phyloP scores from a whole-genome alignment of 176 grass and related monocot species.

The Musa itinerans region DNA sequence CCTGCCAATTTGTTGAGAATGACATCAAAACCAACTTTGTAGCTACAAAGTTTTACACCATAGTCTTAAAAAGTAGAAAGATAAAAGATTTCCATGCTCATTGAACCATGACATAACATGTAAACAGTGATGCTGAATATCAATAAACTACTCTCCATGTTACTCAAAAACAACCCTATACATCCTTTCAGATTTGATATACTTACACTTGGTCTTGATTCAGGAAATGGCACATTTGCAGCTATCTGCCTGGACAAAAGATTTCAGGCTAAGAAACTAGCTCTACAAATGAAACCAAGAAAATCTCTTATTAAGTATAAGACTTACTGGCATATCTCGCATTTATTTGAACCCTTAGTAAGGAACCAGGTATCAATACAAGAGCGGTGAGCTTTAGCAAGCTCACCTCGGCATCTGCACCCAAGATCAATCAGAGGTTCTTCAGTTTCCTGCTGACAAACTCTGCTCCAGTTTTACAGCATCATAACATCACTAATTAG shows the following conservation, averaged over 20 bases:
- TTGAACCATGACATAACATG: background rate
- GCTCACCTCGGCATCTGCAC: constrained; percentile 90
- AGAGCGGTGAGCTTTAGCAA: constrained; percentile 77
- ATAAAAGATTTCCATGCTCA: too few relatives aligned
- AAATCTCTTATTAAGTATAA: constrained; percentile 5
- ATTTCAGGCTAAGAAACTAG: constrained; percentile 6
- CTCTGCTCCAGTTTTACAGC: constrained; percentile 27
- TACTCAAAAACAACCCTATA: background rate
- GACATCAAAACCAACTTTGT: background rate
- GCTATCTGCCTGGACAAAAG: constrained; percentile 64
- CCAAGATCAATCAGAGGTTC: constrained; percentile 90
- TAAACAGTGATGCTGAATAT: background rate
- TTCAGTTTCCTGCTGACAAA: constrained; percentile 90
- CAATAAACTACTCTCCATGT: background rate
- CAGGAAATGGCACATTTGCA: constrained; percentile 80
- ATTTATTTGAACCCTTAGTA: constrained; percentile 93
- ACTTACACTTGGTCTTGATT: constrained; percentile 85
- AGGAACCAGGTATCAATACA: constrained; percentile 93
- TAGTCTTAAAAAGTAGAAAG: background rate
- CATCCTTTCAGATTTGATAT: background rate
- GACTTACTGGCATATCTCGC: constrained; percentile 99
- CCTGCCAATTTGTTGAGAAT: too few relatives aligned
- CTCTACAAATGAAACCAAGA: background rate
- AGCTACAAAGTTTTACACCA: background rate
- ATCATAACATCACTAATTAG: background rate